Base-by-base conservation (phyloP, 176 grass and related monocot genomes). In the Aegilops tauschii region DNA sequence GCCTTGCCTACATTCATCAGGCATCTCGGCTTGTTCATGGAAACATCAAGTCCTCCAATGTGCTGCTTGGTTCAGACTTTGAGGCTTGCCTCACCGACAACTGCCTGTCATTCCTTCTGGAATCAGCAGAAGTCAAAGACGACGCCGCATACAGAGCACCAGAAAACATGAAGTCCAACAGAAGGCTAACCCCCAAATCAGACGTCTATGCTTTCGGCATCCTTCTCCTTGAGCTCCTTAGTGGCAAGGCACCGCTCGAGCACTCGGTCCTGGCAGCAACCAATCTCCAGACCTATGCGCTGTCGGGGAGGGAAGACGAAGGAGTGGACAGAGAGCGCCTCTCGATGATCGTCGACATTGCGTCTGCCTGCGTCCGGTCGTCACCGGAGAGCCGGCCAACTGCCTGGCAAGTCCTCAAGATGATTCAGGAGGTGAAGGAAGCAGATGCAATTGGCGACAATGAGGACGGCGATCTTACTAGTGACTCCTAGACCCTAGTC, bases 391-490 rank as follows among this genome's bases (percentile, higher is more conserved):
- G 92, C 45, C 88, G 97, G 2, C 97, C 97, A 8, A 93, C 97
- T 1, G 92, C 97, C 10, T 99, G 97, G 97, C 97, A 97, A 62
- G 94, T 99, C 58, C 92, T 99, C 12, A 99, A 99, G 83, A 94
- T 99, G 94, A 96, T 99, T 84, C 97, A 99, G 82, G 97, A 99
- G 80, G 97, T 99, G 80, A 99, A 99, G 88, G 97, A 93, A 82
- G 83, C 87, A 8, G 94, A 99, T 85, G 67, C 88, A 3, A 37
- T 39, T 21, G 94, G 77, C 0, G 97, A 98, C 30, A 88, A 99
- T 47, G 97, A 96, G 18, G 97, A 96, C 73, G 54, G 92, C 73
- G 92, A 94, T 85, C 85, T 91, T 31, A 84, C 87, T 78, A 91
- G 94, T 40, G 88, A 89, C 71, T 96, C 97, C 35, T 96, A 96